Conservation (phyloP, 2,329 filamentous ascomycete genomes). For the Dothistroma septosporum region DNA sequence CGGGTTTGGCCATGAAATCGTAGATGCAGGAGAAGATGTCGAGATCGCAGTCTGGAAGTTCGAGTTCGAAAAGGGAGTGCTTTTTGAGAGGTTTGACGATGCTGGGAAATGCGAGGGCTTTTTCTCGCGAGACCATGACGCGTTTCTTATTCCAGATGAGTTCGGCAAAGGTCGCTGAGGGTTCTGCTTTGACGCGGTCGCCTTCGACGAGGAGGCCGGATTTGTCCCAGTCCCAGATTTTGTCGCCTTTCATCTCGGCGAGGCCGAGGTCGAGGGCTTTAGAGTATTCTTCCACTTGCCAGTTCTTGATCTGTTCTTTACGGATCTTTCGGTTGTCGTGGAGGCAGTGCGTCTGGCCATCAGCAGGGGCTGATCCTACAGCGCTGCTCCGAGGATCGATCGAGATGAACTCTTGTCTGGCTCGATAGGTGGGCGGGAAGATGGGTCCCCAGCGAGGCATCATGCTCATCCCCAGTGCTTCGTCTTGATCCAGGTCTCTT, state of each 20-base stretch:
- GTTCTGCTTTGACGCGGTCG: slow-evolving; percentile 27
- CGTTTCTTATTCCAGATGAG: slow-evolving; percentile 36
- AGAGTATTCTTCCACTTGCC: slow-evolving; percentile 30
- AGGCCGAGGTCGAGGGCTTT: slow-evolving; percentile 36
- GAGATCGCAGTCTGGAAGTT: slow-evolving; percentile 31
- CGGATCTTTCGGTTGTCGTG: slow-evolving; percentile 30
- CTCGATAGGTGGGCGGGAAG: background rate
- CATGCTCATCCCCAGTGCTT: background rate
- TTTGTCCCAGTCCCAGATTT: slow-evolving; percentile 33
- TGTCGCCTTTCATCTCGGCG: slow-evolving; percentile 30
- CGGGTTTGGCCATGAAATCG: slow-evolving; percentile 29
- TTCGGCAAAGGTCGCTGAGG: slow-evolving; percentile 36
- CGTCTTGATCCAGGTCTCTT: slow-evolving; percentile 7
- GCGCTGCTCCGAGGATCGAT: slow-evolving; percentile 21
- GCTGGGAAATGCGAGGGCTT: slow-evolving; percentile 30
- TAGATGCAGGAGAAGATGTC: slow-evolving; percentile 36
- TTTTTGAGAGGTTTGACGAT: slow-evolving; percentile 33
- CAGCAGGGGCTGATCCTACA: slow-evolving; percentile 15
- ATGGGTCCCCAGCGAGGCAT: background rate
- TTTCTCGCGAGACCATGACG: slow-evolving; percentile 32
- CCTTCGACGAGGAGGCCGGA: slow-evolving; percentile 31
- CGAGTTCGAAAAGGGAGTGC: slow-evolving; percentile 30
- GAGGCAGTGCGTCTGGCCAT: slow-evolving; percentile 30
- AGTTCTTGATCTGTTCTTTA: slow-evolving; percentile 30
- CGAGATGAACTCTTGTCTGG: slow-evolving; percentile 17